Conservation (phyloP, 2,329 filamentous ascomycete species). For the Fusarium brachygibbosum region DNA sequence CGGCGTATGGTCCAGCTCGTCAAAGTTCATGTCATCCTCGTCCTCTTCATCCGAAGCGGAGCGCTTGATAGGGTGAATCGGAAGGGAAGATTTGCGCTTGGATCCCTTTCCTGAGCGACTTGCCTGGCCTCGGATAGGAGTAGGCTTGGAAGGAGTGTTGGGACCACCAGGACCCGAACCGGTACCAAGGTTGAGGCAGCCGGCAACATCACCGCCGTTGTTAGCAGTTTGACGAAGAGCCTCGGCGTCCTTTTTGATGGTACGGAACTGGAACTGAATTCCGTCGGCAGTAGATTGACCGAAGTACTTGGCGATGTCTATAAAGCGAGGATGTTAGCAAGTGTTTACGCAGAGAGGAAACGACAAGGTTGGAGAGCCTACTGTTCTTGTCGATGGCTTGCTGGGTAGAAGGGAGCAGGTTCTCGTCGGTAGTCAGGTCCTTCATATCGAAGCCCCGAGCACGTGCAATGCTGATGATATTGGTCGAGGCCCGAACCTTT, state of each 20-base stretch:
- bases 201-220: slow-evolving; percentile 61
- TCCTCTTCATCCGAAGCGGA: slow-evolving; percentile 48
- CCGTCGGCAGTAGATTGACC: slow-evolving; percentile 70
- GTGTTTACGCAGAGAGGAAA: background rate
- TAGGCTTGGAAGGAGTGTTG: slow-evolving; percentile 51
- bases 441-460: slow-evolving; percentile 58
- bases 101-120: slow-evolving; percentile 48
- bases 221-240: slow-evolving; percentile 61
- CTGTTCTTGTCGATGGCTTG: slow-evolving; percentile 58
- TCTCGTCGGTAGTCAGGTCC: slow-evolving; percentile 55
- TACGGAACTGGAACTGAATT: slow-evolving; percentile 72
- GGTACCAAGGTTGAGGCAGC: slow-evolving; percentile 52
- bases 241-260: slow-evolving; percentile 67
- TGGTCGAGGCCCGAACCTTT: slow-evolving; percentile 59
- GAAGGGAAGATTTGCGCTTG: slow-evolving; percentile 45
- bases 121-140: slow-evolving; percentile 38
- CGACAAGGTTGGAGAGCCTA: slow-evolving; percentile 49
- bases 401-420: slow-evolving; percentile 55
- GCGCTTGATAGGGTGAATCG: slow-evolving; percentile 47
- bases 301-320: slow-evolving; percentile 72
- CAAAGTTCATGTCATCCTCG: slow-evolving; percentile 50
- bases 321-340: slow-evolving; percentile 15
- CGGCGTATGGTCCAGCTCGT: slow-evolving; percentile 55
- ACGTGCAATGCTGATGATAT: slow-evolving; percentile 56
- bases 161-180: slow-evolving; percentile 44